Evolutionary conservation across 2,329 filamentous ascomycete species (phyloP).

Genomic region (Didymella glomerata): DNA sequence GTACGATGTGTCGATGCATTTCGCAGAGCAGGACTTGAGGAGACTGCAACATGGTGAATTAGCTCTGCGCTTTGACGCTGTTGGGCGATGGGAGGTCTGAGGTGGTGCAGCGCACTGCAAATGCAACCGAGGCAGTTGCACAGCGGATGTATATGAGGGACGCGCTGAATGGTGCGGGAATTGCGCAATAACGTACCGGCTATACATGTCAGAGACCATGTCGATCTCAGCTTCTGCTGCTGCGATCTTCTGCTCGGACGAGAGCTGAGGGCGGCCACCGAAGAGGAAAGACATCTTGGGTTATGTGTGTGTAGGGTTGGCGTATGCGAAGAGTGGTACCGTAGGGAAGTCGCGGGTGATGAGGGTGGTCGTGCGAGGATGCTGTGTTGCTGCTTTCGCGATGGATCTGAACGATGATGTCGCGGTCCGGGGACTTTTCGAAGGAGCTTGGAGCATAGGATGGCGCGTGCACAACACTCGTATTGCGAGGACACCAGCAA

Average conservation of each 20-base stretch:
- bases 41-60: conserved; percentile 63
- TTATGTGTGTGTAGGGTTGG: neutral
- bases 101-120: too few species aligned
- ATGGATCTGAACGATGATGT: conserved; percentile 20
- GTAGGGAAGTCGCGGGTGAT: neutral
- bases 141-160: neutral
- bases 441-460: conserved; percentile 4
- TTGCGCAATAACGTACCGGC: conserved; percentile 70
- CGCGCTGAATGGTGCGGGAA: neutral
- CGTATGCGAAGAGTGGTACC: neutral
- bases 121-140: too few species aligned
- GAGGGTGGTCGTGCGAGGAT: neutral
- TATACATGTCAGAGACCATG: conserved; percentile 97
- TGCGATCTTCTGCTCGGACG: conserved; percentile 96
- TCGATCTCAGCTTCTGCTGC: conserved; percentile 97
- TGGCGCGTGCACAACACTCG: conserved; percentile 1
- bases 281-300: conserved; percentile 51
- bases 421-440: conserved; percentile 16
- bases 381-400: conserved; percentile 6
- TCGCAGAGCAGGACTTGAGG: conserved; percentile 86
- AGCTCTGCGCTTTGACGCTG: too few species aligned
- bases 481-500: neutral
- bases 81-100: too few species aligned
- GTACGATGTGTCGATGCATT: conserved; percentile 93
- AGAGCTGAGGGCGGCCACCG: conserved; percentile 79